Conservation (phyloP, 495 filamentous ascomycete species). For the Acidiella bohemica region DNA sequence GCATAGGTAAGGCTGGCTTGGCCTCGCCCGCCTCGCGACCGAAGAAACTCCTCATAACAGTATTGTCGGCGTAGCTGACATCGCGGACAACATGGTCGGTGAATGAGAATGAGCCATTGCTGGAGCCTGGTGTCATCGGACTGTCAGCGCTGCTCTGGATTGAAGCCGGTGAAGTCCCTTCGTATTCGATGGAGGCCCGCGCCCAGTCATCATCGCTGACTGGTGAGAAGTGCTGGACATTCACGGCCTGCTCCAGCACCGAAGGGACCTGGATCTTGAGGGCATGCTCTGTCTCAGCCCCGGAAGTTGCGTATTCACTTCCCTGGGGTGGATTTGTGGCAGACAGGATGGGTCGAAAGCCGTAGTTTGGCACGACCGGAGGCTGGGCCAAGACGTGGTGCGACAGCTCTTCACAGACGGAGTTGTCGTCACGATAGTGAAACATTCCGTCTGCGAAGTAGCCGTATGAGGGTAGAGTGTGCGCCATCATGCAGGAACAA, state of each 20-base stretch:
- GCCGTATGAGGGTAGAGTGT: too few relatives aligned
- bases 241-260: not conserved
- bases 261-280: not conserved
- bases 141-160: not conserved
- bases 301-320: not conserved
- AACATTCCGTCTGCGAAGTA: slow-evolving; percentile 4
- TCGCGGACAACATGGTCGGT: not conserved
- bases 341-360: not conserved
- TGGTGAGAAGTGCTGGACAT: not conserved
- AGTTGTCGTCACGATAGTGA: not conserved
- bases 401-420: not conserved
- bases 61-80: slow-evolving; percentile 1
- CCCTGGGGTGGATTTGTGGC: not conserved
- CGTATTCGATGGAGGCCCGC: slow-evolving; percentile 3
- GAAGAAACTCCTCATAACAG: not conserved
- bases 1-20: too few relatives aligned
- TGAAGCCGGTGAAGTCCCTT: slow-evolving; percentile 3
- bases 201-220: slow-evolving; percentile 7
- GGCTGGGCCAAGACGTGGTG: not conserved
- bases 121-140: slow-evolving; percentile 3
- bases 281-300: not conserved
- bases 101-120: not conserved
- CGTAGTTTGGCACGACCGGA: slow-evolving; percentile 1
- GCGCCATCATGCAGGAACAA: too few relatives aligned
- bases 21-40: too few relatives aligned